These are phyloP conservation scores for Elaeis guineensis DNA, from an alignment of 176 grass and related monocot species.

Conservation along the genomic window DNA sequence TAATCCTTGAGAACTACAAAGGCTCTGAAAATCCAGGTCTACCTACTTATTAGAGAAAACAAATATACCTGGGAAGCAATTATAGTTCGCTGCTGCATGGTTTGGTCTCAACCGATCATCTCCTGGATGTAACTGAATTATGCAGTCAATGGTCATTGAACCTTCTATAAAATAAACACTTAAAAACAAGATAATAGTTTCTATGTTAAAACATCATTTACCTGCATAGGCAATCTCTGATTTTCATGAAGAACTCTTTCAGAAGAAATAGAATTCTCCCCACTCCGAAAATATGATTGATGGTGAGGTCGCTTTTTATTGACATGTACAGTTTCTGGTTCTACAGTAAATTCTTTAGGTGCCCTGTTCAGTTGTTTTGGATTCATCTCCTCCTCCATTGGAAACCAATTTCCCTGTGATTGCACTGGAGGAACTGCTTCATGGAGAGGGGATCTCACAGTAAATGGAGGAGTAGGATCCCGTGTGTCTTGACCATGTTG, in stretches of 20 bases:
- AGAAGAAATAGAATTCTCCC: conserved; percentile 38
- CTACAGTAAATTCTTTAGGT: conserved; percentile 32
- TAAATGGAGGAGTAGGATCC: conserved; percentile 39
- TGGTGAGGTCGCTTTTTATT: conserved; percentile 38
- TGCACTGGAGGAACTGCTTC: conserved; percentile 45
- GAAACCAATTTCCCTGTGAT: conserved; percentile 42
- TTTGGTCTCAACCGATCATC: conserved; percentile 36
- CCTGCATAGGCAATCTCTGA: conserved; percentile 55
- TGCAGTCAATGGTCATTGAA: conserved; percentile 13
- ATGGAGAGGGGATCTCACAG: conserved; percentile 28
- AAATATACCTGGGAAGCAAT: conserved; percentile 53
- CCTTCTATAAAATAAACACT: not conserved
- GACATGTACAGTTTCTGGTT: conserved; percentile 27
- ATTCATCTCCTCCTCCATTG: conserved; percentile 37
- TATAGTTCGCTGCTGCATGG: conserved; percentile 33
- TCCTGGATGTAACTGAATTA: conserved; percentile 43
- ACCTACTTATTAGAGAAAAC: not conserved
- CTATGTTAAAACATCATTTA: conserved; percentile 14
- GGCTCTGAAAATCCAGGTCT: too few relatives aligned
- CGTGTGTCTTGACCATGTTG: conserved; percentile 87
- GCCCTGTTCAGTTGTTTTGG: conserved; percentile 28
- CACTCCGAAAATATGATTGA: conserved; percentile 28
- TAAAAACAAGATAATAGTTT: not conserved
- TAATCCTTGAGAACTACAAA: too few relatives aligned
- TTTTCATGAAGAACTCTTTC: conserved; percentile 41